Evolutionary conservation across 2,329 filamentous ascomycete genomes (phyloP).

Genomic region (Orbilia blumenaviensis): DNA sequence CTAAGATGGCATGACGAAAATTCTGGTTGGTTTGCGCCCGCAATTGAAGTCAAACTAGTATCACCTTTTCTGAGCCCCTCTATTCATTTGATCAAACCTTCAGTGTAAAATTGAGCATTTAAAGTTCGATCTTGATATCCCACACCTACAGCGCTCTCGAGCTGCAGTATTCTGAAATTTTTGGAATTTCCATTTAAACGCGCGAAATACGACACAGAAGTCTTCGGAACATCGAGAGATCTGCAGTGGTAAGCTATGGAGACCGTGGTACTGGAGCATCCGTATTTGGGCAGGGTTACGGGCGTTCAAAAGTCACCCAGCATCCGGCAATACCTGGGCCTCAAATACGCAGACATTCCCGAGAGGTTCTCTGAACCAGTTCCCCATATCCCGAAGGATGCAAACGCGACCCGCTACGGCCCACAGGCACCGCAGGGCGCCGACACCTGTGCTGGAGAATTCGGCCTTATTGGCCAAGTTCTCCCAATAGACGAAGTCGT

Average conservation of each 20-base stretch:
- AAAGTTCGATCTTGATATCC: no score
- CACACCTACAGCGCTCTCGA: no score
- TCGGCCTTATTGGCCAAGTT: conserved; percentile 31
- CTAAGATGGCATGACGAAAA: not conserved
- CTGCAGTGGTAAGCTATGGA: conserved; percentile 2
- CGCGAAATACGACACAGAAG: not conserved
- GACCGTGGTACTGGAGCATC: conserved; percentile 24
- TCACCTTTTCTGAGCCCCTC: not conserved
- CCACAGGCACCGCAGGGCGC: conserved; percentile 41
- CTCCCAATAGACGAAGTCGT: conserved; percentile 18
- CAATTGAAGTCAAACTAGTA: not conserved
- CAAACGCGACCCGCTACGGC: conserved; percentile 31
- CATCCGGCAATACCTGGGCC: conserved; percentile 31
- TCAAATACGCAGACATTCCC: conserved; percentile 44
- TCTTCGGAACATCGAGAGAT: not conserved
- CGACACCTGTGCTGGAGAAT: conserved; percentile 36
- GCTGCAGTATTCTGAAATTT: no score
- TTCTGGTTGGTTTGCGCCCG: not conserved
- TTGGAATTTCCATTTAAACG: no score
- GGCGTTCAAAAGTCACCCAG: conserved; percentile 31
- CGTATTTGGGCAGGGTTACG: conserved; percentile 25
- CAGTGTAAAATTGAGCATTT: no score
- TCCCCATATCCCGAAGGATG: conserved; percentile 28
- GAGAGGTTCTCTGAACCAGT: conserved; percentile 35
- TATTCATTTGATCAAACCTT: no score